Evolutionary conservation across 2,329 filamentous ascomycete species (phyloP).

Genomic region (Verticillium alfalfae): DNA sequence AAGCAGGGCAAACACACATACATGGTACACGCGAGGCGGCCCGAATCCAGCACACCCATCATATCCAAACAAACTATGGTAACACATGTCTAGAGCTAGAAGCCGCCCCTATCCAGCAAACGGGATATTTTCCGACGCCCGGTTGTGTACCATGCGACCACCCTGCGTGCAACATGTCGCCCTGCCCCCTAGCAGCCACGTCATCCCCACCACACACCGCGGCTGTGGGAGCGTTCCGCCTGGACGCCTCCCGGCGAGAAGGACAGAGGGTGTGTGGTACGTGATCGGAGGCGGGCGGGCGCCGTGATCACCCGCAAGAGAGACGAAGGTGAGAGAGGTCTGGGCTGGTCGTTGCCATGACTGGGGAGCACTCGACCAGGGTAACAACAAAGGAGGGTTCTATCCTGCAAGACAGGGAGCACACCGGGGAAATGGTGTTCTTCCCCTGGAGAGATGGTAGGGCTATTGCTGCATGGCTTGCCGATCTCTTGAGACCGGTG

Average conservation of each 20-base stretch:
- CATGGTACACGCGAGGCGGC: too few relatives aligned
- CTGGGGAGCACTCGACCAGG: neutral
- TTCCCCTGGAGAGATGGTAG: neutral
- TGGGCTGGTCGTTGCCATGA: neutral
- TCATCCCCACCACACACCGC: neutral
- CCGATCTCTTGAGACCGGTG: neutral
- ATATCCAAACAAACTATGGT: too few relatives aligned
- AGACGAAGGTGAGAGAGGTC: neutral
- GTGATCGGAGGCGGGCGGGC: neutral
- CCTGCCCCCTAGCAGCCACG: neutral
- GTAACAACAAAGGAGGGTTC: neutral
- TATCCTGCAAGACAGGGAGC: neutral
- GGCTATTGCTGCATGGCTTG: neutral
- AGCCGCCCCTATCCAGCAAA: neutral
- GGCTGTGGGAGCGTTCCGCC: neutral
- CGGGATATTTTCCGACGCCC: neutral
- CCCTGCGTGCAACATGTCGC: neutral
- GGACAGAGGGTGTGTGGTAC: neutral
- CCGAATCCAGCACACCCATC: too few relatives aligned
- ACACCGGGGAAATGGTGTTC: neutral
- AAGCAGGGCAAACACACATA: neutral
- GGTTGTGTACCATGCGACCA: neutral
- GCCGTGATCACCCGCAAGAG: neutral
- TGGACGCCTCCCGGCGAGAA: neutral
- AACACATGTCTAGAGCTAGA: neutral